Evolutionary conservation across 2,329 filamentous ascomycete genomes (phyloP), one percentile per base, ranked within the genome.

Genomic region (Scedosporium dehoogii): DNA sequence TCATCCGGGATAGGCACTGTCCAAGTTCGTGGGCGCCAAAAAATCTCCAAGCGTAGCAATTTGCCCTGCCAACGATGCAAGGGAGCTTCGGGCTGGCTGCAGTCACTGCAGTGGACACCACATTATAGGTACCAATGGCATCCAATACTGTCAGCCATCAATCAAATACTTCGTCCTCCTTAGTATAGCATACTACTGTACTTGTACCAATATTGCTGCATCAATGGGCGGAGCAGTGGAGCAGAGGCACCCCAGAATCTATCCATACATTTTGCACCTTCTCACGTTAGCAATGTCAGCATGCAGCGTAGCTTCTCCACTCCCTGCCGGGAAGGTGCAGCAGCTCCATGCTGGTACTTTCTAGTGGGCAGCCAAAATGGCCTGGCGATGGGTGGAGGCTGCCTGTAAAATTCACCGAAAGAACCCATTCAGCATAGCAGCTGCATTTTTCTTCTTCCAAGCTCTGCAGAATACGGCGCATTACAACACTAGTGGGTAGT

Each of bases 1-100:
- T 38, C 33, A 4, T 10, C 10, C 10, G 33, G 3, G 6, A 38
- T 38, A 38, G 33, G 33, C 4, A 38, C 33, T 38, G 33, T 38
- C 33, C 10, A 38, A 38, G 33, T 12, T 38, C 10, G 33, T 38
- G 33, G 33, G 33, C 33, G 33, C 33, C 33, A 38, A 38, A 38
- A 38, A 38, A 12, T 38, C 33, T 12, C 33, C 33, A 38, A 38
- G 33, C 33, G 33, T 12, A 38, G 33, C 33, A 38, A 48, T 55
- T 55, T 55, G 51, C 51, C 51, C 51, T 55, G 51, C 51, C 51
- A 55, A 55, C 51, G 51, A 55, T 55, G 18, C 18, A 55, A 55
- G 18, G 51, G 51, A 55, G 51, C 23, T 27, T 27, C 33, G 33
- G 33, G 33, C 33, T 38, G 33, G 33, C 33, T 38, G 10, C 33